Evolutionary conservation across 2,329 filamentous ascomycete species (phyloP).

Genomic region (Calonectria pseudoturangicola): DNA sequence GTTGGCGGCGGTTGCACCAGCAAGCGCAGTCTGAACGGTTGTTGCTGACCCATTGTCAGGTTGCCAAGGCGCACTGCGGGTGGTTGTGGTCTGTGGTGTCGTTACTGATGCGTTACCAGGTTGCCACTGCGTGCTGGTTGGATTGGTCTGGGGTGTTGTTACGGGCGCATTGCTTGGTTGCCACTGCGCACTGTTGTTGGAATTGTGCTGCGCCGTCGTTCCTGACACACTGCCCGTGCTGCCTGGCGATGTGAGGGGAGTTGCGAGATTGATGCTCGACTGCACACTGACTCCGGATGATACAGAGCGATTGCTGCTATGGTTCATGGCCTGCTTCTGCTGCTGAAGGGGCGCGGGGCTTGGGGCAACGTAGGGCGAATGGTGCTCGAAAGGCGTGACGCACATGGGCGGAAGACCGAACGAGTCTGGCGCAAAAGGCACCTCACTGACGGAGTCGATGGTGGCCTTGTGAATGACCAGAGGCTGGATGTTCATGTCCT

Average conservation of each 20-base stretch:
- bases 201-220: slow-evolving; percentile 8
- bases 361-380: slow-evolving; percentile 15
- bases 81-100: too few species aligned
- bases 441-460: not conserved
- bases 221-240: slow-evolving; percentile 28
- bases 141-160: too few species aligned
- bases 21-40: slow-evolving; percentile 1
- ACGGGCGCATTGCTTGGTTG: too few species aligned
- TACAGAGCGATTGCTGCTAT: slow-evolving; percentile 29
- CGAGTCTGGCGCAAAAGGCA: not conserved
- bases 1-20: not conserved
- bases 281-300: slow-evolving; percentile 33
- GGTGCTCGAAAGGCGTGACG: slow-evolving; percentile 21
- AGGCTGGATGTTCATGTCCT: slow-evolving; percentile 28
- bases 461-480: slow-evolving; percentile 28
- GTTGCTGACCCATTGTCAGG: too few species aligned
- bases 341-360: slow-evolving; percentile 21
- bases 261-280: slow-evolving; percentile 37
- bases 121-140: too few species aligned
- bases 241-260: slow-evolving; percentile 40
- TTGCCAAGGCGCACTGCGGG: too few species aligned
- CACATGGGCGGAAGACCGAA: slow-evolving; percentile 3
- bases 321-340: slow-evolving; percentile 26
- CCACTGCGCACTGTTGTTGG: not conserved
- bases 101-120: too few species aligned